Conservation (phyloP, 495 filamentous ascomycete genomes). For the Penicillium roqueforti region DNA sequence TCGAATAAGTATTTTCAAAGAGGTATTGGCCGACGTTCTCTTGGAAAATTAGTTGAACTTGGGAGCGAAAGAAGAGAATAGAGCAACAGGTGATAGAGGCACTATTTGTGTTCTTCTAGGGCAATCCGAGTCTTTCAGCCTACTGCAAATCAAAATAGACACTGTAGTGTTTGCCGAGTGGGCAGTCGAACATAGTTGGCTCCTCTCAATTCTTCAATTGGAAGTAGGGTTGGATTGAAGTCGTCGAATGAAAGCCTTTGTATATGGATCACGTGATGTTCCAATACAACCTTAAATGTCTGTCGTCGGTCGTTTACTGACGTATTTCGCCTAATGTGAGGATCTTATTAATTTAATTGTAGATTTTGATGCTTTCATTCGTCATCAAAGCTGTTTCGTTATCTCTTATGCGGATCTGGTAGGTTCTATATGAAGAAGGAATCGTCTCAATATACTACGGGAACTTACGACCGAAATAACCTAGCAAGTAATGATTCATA, state of each 20-base stretch:
- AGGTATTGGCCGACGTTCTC: not conserved
- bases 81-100: not conserved
- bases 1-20: not conserved
- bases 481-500: no score
- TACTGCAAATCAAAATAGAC: not conserved
- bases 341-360: not conserved
- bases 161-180: not conserved
- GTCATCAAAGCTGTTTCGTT: not conserved
- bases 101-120: not conserved
- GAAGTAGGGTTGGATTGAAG: conserved; percentile 2
- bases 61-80: not conserved
- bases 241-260: conserved; percentile 5
- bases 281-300: conserved; percentile 4
- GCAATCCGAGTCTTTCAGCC: not conserved
- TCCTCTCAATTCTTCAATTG: not conserved
- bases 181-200: not conserved
- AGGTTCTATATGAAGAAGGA: no score
- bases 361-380: not conserved
- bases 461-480: no score
- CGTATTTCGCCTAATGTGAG: not conserved
- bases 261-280: conserved; percentile 4
- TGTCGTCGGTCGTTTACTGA: not conserved
- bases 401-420: not conserved
- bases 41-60: not conserved
- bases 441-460: no score